Conservation (phyloP, 805 yeast genomes). For the Pichia membranifaciens region DNA sequence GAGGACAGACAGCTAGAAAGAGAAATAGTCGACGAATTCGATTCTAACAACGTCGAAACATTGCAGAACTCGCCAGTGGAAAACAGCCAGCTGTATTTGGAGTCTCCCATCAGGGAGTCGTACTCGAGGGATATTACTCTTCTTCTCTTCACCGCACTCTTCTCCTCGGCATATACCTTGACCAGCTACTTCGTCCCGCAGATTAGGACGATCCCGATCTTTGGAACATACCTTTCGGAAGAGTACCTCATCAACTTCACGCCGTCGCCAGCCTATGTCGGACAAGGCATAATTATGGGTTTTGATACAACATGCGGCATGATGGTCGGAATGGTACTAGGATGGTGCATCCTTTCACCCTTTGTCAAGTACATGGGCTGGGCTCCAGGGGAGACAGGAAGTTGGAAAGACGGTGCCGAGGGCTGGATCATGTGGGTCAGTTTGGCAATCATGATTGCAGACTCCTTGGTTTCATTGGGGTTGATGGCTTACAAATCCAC, state of each 20-base stretch:
- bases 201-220: slow-evolving; percentile 63
- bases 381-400: slow-evolving; percentile 87
- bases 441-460: slow-evolving; percentile 89
- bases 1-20: not conserved
- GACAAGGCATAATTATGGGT: slow-evolving; percentile 98
- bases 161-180: slow-evolving; percentile 71
- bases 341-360: slow-evolving; percentile 93
- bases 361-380: slow-evolving; percentile 62
- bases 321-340: slow-evolving; percentile 83
- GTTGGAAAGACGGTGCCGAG: slow-evolving; percentile 91
- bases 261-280: slow-evolving; percentile 95
- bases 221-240: slow-evolving; percentile 59
- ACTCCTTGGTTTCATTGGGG: slow-evolving; percentile 70
- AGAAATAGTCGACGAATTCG: not conserved
- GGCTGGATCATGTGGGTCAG: slow-evolving; percentile 98
- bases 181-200: slow-evolving; percentile 68
- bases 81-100: not conserved
- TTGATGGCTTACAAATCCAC: slow-evolving; percentile 8
- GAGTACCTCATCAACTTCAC: slow-evolving; percentile 81
- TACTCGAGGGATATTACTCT: slow-evolving; percentile 57
- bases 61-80: not conserved
- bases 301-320: slow-evolving; percentile 83
- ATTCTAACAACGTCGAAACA: not conserved
- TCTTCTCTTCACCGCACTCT: slow-evolving; percentile 51
- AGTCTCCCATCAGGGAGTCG: slow-evolving; percentile 8